Evolutionary conservation across 768 basidiomycete genomes (phyloP), one percentile per base, ranked within the genome.

Genomic region (Russula brevipes): DNA sequence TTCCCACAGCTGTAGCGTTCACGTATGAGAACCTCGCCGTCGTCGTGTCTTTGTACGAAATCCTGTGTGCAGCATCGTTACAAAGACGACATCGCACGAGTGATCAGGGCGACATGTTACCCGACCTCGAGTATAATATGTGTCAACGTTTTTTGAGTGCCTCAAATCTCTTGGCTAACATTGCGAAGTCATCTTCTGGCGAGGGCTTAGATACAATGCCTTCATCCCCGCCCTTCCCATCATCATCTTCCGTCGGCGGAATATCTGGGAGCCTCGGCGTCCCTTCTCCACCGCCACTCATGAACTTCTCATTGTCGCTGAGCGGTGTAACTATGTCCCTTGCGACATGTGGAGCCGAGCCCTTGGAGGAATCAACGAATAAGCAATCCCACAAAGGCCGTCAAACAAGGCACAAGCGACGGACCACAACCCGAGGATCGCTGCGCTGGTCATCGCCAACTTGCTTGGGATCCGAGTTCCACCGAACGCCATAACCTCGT

Each of bases 81-180:
- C 31, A 8, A 45, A 44, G 17, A 42, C 17, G 14, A 5, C 41
- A 49, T 54, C 6, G 39, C 14, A 38, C 19, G 8, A 19, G 11
- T 42, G 24, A 58, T 31, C 24, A 46, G 24, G 16, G 14, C 49
- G 50, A 47, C 50, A 63, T 50, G 49, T 11, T 44, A 54, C 30
- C 39, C 54, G 44, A 33, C 57, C 19, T 19, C 35, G 9, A 24
- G 57, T 31, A 56, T 44, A 14, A 6, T 14, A 56, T 41, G 54
- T 41, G 52, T 75, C 74, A 91, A 52, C 85, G 84, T 76, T 91
- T 91, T 79, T 95, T 97, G 69, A 97, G 75, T 35, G 85, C 87
- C 64, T 89, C 91, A 70, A 97, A 96, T 61, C 94, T 84, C 72
- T 82, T 85, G 55, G 87, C 77, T 54, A 97, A 78, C 24, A 83